Evolutionary conservation across 1,284 basidiomycete genomes (phyloP).

Genomic region (Coniophora puteana): DNA sequence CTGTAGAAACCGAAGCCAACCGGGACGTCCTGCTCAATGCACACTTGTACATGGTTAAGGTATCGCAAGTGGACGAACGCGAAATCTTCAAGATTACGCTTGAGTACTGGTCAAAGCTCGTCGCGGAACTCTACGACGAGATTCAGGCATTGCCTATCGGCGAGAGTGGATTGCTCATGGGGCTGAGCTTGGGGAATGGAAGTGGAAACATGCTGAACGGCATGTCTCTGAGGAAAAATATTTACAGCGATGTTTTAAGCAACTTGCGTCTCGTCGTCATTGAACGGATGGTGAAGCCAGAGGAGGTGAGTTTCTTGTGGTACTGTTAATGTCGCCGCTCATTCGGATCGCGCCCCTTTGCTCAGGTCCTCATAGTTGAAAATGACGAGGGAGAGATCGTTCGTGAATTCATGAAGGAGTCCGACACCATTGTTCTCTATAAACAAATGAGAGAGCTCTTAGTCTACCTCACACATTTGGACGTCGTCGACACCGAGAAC

Average conservation of each 20-base stretch:
- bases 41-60: slow-evolving; percentile 98
- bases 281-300: slow-evolving; percentile 99
- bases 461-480: slow-evolving; percentile 96
- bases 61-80: slow-evolving; percentile 96
- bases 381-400: slow-evolving; percentile 99
- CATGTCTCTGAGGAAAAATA: slow-evolving; percentile 86
- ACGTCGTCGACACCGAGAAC: slow-evolving; percentile 94
- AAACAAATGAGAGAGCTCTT: slow-evolving; percentile 98
- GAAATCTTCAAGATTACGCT: slow-evolving; percentile 99
- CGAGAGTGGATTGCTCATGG: slow-evolving; percentile 92
- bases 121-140: slow-evolving; percentile 97
- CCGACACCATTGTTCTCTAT: slow-evolving; percentile 97
- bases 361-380: slow-evolving; percentile 93
- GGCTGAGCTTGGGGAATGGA: slow-evolving; percentile 75
- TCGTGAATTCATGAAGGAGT: slow-evolving; percentile 99
- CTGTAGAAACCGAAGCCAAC: slow-evolving; percentile 90
- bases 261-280: slow-evolving; percentile 97
- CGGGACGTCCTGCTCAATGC: slow-evolving; percentile 95
- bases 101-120: slow-evolving; percentile 99
- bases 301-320: slow-evolving; percentile 67
- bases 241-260: slow-evolving; percentile 92
- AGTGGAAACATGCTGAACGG: slow-evolving; percentile 69
- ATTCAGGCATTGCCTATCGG: slow-evolving; percentile 90
- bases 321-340: slow-evolving; percentile 7
- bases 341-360: slow-evolving; percentile 7